Evolutionary conservation across 345 rosid genomes (phyloP).

Genomic region (Ailanthus altissimus): DNA sequence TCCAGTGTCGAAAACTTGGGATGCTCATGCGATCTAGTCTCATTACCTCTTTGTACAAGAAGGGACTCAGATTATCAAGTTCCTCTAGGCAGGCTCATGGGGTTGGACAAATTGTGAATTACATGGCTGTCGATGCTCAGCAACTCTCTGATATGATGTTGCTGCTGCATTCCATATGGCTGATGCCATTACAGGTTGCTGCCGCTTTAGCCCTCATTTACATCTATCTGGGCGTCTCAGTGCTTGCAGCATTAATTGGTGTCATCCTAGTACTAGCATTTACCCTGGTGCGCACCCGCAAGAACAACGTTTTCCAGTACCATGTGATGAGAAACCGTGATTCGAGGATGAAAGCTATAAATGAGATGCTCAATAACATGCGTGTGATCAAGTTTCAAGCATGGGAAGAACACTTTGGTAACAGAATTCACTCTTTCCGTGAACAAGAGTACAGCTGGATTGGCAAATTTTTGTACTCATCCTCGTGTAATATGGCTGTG

Average conservation of each 20-base stretch:
- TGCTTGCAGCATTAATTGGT: not conserved
- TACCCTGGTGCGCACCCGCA: slow-evolving; percentile 44
- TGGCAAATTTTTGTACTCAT: slow-evolving; percentile 68
- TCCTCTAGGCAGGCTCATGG: slow-evolving; percentile 90
- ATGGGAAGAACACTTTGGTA: slow-evolving; percentile 89
- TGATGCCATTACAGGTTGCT: slow-evolving; percentile 62
- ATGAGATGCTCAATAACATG: slow-evolving; percentile 90
- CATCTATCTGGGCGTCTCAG: slow-evolving; percentile 52
- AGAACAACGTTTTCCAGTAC: slow-evolving; percentile 62
- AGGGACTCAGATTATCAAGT: slow-evolving; percentile 55
- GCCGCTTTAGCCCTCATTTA: slow-evolving; percentile 72
- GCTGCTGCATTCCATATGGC: slow-evolving; percentile 85
- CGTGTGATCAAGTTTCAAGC: slow-evolving; percentile 93
- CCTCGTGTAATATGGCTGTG: slow-evolving; percentile 60
- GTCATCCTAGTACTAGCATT: slow-evolving; percentile 51
- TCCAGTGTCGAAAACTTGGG: slow-evolving; percentile 84
- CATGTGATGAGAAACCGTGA: slow-evolving; percentile 73
- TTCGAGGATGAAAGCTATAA: slow-evolving; percentile 63
- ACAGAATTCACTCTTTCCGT: slow-evolving; percentile 66
- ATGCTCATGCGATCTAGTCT: slow-evolving; percentile 83
- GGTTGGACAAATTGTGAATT: slow-evolving; percentile 89
- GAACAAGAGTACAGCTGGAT: slow-evolving; percentile 73
- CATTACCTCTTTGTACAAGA: slow-evolving; percentile 71
- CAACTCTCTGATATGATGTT: slow-evolving; percentile 97
- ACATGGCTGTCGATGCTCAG: slow-evolving; percentile 95